Percentiles rank a stretch among this genome's conserved stretches.
Conservation (phyloP, 495 filamentous ascomycete genomes). For the Penicillium daleae region DNA sequence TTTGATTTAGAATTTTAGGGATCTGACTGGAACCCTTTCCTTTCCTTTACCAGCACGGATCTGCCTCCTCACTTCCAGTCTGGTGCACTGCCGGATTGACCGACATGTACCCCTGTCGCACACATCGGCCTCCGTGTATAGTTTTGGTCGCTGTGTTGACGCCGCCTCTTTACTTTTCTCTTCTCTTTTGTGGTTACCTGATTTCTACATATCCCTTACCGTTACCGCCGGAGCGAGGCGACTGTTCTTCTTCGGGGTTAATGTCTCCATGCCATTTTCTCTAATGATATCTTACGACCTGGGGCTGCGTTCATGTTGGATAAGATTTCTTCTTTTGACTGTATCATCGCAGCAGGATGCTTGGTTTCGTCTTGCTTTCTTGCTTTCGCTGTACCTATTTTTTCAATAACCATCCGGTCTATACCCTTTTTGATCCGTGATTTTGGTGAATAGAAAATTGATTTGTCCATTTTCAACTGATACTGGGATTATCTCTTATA, state of each 20-base stretch:
- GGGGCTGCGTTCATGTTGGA: conserved; percentile 12
- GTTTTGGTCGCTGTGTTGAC: conserved; percentile 7
- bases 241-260: conserved; percentile 15
- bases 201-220: conserved; percentile 16
- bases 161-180: conserved; percentile 3
- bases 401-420: conserved; percentile 15
- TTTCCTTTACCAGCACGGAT: background rate
- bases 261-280: conserved; percentile 29
- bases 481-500: background rate
- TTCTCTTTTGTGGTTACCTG: conserved; percentile 8
- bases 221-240: conserved; percentile 20
- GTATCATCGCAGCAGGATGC: conserved; percentile 12
- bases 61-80: background rate
- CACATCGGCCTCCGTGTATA: conserved; percentile 26
- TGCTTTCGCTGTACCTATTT: conserved; percentile 24
- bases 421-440: conserved; percentile 8
- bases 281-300: conserved; percentile 35
- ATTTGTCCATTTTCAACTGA: background rate
- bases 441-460: background rate
- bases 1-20: conserved; percentile 13
- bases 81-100: background rate
- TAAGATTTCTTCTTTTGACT: conserved; percentile 9
- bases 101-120: conserved; percentile 16
- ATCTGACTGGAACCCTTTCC: background rate
- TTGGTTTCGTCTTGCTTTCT: conserved; percentile 15